A percentile compares a stretch with the other conserved stretches of the same genome.
Evolutionary conservation across 345 rosid genomes (phyloP).

Genomic region (Conringia planisiliqua): DNA sequence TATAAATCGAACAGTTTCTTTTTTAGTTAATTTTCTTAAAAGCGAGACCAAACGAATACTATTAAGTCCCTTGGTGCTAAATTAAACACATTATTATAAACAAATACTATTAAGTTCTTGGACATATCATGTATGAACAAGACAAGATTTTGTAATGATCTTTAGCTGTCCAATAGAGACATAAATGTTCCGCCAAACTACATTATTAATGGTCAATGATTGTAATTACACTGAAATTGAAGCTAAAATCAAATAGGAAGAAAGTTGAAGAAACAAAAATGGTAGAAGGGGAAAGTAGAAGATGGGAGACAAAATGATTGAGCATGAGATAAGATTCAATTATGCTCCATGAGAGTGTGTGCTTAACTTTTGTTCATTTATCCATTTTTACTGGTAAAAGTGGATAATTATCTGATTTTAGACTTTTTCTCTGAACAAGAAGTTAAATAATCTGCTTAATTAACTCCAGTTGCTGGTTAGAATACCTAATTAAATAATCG

Average conservation of each 20-base stretch:
- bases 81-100: not conserved
- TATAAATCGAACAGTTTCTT: too few species aligned
- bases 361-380: conserved; percentile 13
- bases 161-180: conserved; percentile 6
- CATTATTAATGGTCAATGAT: conserved; percentile 32
- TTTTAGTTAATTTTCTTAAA: too few species aligned
- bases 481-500: not conserved
- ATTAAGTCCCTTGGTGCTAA: not conserved
- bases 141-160: conserved; percentile 25
- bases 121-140: conserved; percentile 20
- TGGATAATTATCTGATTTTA: not conserved
- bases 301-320: conserved; percentile 40
- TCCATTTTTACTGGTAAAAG: not conserved
- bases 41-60: too few species aligned
- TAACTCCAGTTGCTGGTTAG: conserved; percentile 10
- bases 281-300: not conserved
- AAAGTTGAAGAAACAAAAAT: not conserved
- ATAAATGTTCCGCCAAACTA: conserved; percentile 18
- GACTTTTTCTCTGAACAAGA: conserved; percentile 1
- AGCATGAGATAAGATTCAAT: conserved; percentile 30
- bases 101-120: not conserved
- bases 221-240: conserved; percentile 29
- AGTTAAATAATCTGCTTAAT: conserved; percentile 6
- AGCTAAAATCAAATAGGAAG: not conserved
- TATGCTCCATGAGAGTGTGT: conserved; percentile 27